Base-by-base conservation (phyloP, 257 asterid species). In the Plectranthus barbatus region DNA sequence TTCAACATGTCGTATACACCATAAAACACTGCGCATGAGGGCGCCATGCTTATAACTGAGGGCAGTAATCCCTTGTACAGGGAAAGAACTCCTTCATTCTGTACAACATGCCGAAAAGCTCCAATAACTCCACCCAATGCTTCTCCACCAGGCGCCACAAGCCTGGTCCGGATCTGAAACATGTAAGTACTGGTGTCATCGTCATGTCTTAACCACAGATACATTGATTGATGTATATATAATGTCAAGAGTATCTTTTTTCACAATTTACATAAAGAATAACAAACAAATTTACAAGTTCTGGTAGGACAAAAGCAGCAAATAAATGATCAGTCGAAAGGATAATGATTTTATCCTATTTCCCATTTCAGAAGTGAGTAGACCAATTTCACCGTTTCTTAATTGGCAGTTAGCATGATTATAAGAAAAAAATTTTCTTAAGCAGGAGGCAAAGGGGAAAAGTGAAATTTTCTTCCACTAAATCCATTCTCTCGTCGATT, bases 81-180 rank as follows among this genome's bases (percentile, higher is more conserved):
- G 33, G 86, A 74, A 26, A 80, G 72, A 67, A 74, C 40, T 67
- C 90, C 90, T 72, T 83, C 90, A 7, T 41, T 76, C 50, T 53
- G 81, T 57, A 83, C 65, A 45, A 83, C 84, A 62, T 89, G 89
- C 19, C 62, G 87, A 70, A 90, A 92, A 69, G 95, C 99, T 72
- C 97, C 96, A 66, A 86, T 81, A 41, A 92, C 91, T 17, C 99
- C 99, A 45, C 96, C 91, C 77, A 89, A 62, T 66, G 80, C 75
- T 81, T 92, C 99, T 57, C 99, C 99, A 61, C 96, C 99, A 62
- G 80, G 95, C 52, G 99, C 99, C 55, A 92, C 95, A 79, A 92
- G 69, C 85, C 88, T 86, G 14, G 97, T 92, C 67, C 99, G 83
- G 77, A 92, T 76, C 97, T 88, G 87, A 72, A 87, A 80, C 71